Base-by-base conservation (phyloP, 257 asterid species). In the Ballota nigra region DNA sequence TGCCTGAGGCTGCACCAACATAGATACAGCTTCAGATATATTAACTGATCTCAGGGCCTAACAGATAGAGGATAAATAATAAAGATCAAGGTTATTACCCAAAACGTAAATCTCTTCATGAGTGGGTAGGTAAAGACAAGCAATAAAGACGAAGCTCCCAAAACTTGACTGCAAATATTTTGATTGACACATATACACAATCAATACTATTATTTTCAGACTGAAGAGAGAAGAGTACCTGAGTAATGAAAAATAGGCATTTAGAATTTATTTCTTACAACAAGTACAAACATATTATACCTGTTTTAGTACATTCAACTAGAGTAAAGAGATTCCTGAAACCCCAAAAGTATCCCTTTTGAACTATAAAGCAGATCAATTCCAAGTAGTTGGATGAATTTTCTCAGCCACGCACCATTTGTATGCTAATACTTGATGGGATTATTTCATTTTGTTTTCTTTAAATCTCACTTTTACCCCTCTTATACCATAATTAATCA, bases 1-100 rank as follows among this genome's bases (percentile, higher is more conserved):
- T 63, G 98, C 98, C 84, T 93, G 98, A 58, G 98, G 97, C 98
- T 93, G 96, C 85, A 84, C 56, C 62, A 66, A 70, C 60, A 72
- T 38, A 63, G 29, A 69, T 24, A 59, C 11, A 80, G 55, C 23
- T 59, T 52, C 66, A 67, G 63, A 66, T 69, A 38, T 56, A 55
- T 75, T 68, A 58, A 57, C 45, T 36, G 61, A 66, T 70, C 53
- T 59, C 5, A 61, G 36, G 33, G 34, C 51, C 51, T 36, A 47
- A 23, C 22, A 19, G 49, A 47, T 22, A n/a, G 22, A 47, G 22
- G 22, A 47, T n/a, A 47, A 47, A 47, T 6, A 16, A n/a, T 31
- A 58, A 71, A 68, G 62, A 33, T 69, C 58, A 45, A 45, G 70
- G 53, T 29, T 57, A 70, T 73, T 86, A 93, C 97, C 98, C 98